These are phyloP conservation scores for Zelonia costaricensis DNA, from an alignment of 208 protist genomes.

Conservation along the genomic window DNA sequence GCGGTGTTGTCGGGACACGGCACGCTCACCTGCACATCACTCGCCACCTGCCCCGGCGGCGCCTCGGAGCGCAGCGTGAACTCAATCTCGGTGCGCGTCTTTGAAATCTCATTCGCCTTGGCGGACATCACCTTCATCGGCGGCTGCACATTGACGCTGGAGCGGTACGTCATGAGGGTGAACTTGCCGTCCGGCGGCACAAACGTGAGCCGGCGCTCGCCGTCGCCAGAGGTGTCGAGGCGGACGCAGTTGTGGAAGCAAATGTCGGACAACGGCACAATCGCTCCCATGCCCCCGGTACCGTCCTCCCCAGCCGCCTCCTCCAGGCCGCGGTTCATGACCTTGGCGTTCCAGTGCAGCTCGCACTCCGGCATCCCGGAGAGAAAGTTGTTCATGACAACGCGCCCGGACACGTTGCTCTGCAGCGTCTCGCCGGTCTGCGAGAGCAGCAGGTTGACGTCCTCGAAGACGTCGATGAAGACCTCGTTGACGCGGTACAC, in stretches of 20 bases:
- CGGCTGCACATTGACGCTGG: slow-evolving; percentile 92
- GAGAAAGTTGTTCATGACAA: slow-evolving; percentile 97
- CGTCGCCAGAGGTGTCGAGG: slow-evolving; percentile 91
- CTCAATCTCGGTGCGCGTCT: slow-evolving; percentile 89
- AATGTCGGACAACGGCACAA: slow-evolving; percentile 93
- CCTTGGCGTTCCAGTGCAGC: slow-evolving; percentile 93
- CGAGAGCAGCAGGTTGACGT: slow-evolving; percentile 96
- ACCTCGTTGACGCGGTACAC: slow-evolving; percentile 97
- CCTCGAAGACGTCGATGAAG: slow-evolving; percentile 98
- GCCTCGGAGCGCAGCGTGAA: slow-evolving; percentile 79
- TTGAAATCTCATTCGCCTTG: slow-evolving; percentile 93
- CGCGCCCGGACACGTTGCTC: slow-evolving; percentile 91
- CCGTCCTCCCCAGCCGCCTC: slow-evolving; percentile 4
- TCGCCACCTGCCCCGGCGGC: slow-evolving; percentile 24
- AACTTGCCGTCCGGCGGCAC: slow-evolving; percentile 98
- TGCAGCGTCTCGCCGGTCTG: slow-evolving; percentile 91
- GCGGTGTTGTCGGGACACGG: slow-evolving; percentile 95
- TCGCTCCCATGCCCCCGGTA: slow-evolving; percentile 11
- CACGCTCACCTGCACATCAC: slow-evolving; percentile 79
- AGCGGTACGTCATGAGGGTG: slow-evolving; percentile 97
- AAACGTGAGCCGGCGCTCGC: slow-evolving; percentile 77
- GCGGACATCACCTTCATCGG: slow-evolving; percentile 93
- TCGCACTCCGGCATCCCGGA: slow-evolving; percentile 99
- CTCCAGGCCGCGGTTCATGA: slow-evolving; percentile 18
- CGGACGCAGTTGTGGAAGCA: slow-evolving; percentile 98